A percentile compares a stretch with the other conserved stretches of the same genome.
These are phyloP conservation scores for Agapanthus africanus DNA, from an alignment of 106 monocot genomes.

Conservation along the genomic window DNA sequence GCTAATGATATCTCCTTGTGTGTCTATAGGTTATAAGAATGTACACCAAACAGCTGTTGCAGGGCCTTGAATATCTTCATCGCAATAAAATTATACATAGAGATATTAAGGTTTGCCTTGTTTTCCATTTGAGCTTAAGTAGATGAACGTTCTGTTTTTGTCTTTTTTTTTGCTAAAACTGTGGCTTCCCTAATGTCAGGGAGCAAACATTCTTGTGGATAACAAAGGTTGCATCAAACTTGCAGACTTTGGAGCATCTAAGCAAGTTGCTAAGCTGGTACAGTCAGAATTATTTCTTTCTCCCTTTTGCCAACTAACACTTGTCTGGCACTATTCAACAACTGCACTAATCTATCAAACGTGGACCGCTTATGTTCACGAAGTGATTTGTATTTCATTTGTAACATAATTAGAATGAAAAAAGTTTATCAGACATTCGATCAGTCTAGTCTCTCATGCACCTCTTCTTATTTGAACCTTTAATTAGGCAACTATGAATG, in stretches of 20 bases:
- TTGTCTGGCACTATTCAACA: no score
- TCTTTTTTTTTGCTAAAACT: neutral
- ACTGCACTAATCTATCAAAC: no score
- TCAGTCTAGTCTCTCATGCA: neutral
- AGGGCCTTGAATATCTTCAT: constrained; percentile 92
- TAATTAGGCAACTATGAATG: constrained; percentile 19
- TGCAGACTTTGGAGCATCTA: constrained; percentile 95
- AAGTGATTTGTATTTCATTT: no score
- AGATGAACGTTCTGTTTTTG: neutral
- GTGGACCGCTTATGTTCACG: no score
- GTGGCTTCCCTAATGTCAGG: constrained; percentile 23
- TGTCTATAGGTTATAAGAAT: constrained; percentile 65
- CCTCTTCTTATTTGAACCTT: neutral
- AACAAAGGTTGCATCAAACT: constrained; percentile 97
- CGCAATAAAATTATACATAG: constrained; percentile 84
- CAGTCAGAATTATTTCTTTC: no score
- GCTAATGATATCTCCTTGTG: neutral
- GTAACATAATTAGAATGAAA: no score
- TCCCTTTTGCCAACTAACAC: no score
- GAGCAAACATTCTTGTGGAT: constrained; percentile 91
- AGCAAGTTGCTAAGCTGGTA: constrained; percentile 90
- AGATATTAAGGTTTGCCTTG: constrained; percentile 63
- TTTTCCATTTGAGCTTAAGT: neutral
- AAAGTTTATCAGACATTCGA: no score
- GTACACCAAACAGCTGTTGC: constrained; percentile 75